Conservation (phyloP, 1,284 basidiomycete genomes). For the Ceratobasidium sp. region DNA sequence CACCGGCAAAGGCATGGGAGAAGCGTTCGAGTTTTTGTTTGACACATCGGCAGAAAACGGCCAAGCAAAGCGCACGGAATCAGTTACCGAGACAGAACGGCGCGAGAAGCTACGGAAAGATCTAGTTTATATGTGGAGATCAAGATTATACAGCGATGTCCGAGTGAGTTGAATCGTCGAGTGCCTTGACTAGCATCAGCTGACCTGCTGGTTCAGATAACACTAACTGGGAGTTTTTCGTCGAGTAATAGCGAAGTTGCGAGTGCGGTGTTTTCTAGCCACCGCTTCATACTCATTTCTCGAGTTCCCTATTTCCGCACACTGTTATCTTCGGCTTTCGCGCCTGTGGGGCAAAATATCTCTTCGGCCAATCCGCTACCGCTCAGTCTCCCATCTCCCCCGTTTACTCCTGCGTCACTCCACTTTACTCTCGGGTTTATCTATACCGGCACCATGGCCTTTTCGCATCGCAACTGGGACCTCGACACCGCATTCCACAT, state of each 20-base stretch:
- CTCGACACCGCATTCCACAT: conserved; percentile 92
- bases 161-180: conserved; percentile 63
- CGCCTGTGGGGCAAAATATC: conserved; percentile 50
- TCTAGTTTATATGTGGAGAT: conserved; percentile 96
- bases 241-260: conserved; percentile 69
- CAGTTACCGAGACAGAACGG: conserved; percentile 75
- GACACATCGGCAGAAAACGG: conserved; percentile 58
- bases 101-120: conserved; percentile 91
- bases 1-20: conserved; percentile 87
- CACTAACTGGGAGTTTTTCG: conserved; percentile 38
- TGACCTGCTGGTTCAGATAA: conserved; percentile 49
- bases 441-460: conserved; percentile 93
- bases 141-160: conserved; percentile 90
- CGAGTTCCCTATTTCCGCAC: conserved; percentile 89
- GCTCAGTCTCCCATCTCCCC: conserved; percentile 86
- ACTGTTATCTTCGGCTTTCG: conserved; percentile 62
- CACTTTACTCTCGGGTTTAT: conserved; percentile 96
- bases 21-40: conserved; percentile 90
- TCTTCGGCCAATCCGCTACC: conserved; percentile 63
- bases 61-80: conserved; percentile 62
- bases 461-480: conserved; percentile 94
- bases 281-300: conserved; percentile 92
- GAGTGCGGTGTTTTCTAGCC: conserved; percentile 88
- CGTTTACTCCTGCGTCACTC: conserved; percentile 93
- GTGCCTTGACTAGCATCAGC: conserved; percentile 31